Evolutionary conservation across 1,284 basidiomycete genomes (phyloP).

Genomic region (Trichosporon sp.): DNA sequence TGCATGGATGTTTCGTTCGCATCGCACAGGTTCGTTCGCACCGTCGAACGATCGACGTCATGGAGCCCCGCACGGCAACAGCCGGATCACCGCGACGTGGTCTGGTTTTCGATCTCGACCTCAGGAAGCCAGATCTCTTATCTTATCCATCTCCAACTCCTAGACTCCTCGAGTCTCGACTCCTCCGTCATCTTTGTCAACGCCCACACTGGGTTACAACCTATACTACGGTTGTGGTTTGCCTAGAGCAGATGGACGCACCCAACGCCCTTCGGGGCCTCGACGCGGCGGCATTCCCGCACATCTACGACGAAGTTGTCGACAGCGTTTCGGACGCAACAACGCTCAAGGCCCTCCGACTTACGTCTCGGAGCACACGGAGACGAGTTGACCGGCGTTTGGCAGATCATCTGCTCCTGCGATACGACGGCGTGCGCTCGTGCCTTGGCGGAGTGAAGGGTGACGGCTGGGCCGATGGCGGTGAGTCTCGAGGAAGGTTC

Average conservation of each 20-base stretch:
- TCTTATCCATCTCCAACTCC: not conserved
- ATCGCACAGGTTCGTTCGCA: not conserved
- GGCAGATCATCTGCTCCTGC: not conserved
- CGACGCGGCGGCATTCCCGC: slow-evolving; percentile 5
- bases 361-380: not conserved
- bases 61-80: not conserved
- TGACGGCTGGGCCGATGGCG: not conserved
- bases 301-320: slow-evolving; percentile 1
- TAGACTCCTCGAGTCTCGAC: too few species aligned
- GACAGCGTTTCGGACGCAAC: not conserved
- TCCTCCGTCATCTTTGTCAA: too few species aligned
- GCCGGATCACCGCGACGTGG: not conserved
- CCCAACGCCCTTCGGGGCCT: too few species aligned
- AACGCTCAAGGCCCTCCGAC: not conserved
- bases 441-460: not conserved
- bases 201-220: not conserved
- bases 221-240: too few species aligned
- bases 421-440: not conserved
- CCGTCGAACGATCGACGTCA: not conserved
- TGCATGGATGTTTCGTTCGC: not conserved
- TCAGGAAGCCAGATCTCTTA: too few species aligned
- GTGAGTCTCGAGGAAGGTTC: not conserved
- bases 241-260: too few species aligned
- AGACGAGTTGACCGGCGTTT: not conserved
- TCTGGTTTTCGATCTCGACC: not conserved